Evolutionary conservation across 1,284 basidiomycete species (phyloP), one percentile per base, ranked within the genome.

Genomic region (Malassezia psittaci): DNA sequence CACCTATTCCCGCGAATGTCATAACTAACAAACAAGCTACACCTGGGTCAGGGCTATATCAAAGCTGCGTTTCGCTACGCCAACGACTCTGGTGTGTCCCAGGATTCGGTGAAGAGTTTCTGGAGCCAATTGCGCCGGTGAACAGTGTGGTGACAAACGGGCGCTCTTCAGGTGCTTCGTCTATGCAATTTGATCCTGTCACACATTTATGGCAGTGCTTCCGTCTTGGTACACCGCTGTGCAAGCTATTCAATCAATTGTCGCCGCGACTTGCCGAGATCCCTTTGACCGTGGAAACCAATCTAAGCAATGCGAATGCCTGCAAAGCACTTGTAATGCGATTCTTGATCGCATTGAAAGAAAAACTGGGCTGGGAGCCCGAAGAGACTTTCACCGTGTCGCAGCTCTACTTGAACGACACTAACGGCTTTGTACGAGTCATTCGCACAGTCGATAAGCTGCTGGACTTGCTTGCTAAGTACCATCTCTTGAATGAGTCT

Each of bases 161-260:
- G 40, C 61, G 61, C 16, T 58, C 62, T 6, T 53, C 48, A 11
- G 58, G 60, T 10, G 53, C 60, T 1, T 33, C 47, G 1, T 32
- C 49, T 2, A 45, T 41, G 1, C n/a, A 21, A 15, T 48, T 32
- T 19, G 76, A 71, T 68, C 80, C 71, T 34, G 93, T 98, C 66
- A 85, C 87, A 40, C 88, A 91, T 76, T 83, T 96, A 48, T 91
- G 90, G 84, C 88, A 91, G 72, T 84, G 87, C 72, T 87, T 98
- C 77, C 85, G 89, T 36, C 82, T 91, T 41, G 93, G 94, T 59
- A 85, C 88, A 34, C 86, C 91, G 36, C 85, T 98, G 61, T 93
- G 90, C 78, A 90, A 86, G 77, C 85, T 98, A 66, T 93, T 88
- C 81, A 94, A 98, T 78, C 83, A 86, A 69, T 83, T 93, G 55